A percentile compares a stretch with the other conserved stretches of the same genome.
These are phyloP conservation scores for Exophiala spinifera DNA, from an alignment of 2,329 filamentous ascomycete species.

Conservation along the genomic window DNA sequence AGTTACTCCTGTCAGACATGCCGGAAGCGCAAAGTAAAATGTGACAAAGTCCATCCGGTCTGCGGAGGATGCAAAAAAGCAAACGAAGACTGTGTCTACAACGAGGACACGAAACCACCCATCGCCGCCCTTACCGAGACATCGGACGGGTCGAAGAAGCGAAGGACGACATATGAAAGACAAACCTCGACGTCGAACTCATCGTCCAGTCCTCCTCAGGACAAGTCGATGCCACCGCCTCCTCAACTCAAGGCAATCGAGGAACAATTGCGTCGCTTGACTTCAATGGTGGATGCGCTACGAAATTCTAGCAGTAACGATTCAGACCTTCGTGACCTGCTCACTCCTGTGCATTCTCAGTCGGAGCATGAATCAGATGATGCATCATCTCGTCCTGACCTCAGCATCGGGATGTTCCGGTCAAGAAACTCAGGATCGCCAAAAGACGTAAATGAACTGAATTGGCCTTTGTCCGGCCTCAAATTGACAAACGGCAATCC, in stretches of 20 bases:
- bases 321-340: constrained; percentile 9
- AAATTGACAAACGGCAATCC: constrained; percentile 7
- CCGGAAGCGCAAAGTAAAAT: constrained; percentile 48
- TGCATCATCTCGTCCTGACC: constrained; percentile 39
- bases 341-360: constrained; percentile 14
- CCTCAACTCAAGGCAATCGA: constrained; percentile 40
- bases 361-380: constrained; percentile 27
- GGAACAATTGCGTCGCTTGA: constrained; percentile 43
- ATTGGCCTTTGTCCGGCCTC: constrained; percentile 15
- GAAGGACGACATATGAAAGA: constrained; percentile 9
- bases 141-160: constrained; percentile 13
- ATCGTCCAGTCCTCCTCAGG: constrained; percentile 10
- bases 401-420: constrained; percentile 35
- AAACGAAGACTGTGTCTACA: constrained; percentile 43
- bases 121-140: neutral
- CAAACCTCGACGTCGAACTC: neutral
- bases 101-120: constrained; percentile 24
- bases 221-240: constrained; percentile 30
- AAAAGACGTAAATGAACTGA: constrained; percentile 14
- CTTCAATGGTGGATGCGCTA: constrained; percentile 45
- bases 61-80: constrained; percentile 47
- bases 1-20: constrained; percentile 49
- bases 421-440: neutral
- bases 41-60: constrained; percentile 45
- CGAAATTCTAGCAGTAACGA: constrained; percentile 30